Conservation (phyloP, 2,329 filamentous ascomycete genomes). For the Stenocarpella maydis region DNA sequence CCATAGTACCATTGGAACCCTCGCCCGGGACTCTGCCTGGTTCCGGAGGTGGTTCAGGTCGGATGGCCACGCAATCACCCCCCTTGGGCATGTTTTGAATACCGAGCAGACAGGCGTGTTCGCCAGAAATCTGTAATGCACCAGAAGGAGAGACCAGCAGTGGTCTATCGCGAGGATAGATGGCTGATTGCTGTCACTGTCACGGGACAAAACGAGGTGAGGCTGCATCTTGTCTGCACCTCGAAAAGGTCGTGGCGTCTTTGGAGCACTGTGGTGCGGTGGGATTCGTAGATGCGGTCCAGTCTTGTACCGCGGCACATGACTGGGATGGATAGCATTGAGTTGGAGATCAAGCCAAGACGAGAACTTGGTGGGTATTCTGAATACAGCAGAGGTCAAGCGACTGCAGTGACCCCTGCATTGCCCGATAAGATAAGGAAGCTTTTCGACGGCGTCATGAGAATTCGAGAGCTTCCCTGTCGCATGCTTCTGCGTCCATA, state of each 20-base stretch:
- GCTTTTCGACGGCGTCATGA: conserved; percentile 27
- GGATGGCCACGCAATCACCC: conserved; percentile 16
- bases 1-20: neutral
- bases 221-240: neutral
- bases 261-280: neutral
- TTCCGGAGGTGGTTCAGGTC: conserved; percentile 16
- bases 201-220: too few species aligned
- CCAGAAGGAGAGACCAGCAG: neutral
- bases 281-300: neutral
- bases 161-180: neutral
- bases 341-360: neutral
- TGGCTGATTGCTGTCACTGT: neutral
- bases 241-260: neutral
- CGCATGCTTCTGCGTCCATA: neutral
- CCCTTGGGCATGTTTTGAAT: conserved; percentile 22
- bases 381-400: neutral
- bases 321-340: neutral
- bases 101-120: neutral
- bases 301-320: neutral
- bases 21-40: neutral
- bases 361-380: neutral
- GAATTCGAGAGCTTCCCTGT: neutral
- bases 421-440: conserved; percentile 32
- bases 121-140: conserved; percentile 8
- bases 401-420: neutral